phyloP scores from a whole-genome alignment of 805 yeast genomes.

The Ascoidea asiatica region DNA sequence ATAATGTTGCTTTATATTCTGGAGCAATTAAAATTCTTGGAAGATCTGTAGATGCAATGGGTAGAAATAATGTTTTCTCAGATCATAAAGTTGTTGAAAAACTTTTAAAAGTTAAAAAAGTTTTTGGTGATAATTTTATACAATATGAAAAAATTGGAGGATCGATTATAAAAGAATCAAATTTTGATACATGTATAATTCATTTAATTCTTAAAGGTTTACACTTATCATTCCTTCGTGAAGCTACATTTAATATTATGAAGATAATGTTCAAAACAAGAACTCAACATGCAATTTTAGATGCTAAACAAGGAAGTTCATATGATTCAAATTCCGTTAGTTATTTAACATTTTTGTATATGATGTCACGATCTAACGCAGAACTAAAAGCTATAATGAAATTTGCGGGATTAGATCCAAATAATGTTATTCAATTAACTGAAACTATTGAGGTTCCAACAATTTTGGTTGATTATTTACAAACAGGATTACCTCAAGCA shows the following conservation, averaged over 20 bases:
- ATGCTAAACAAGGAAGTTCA: background rate
- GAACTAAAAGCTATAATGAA: background rate
- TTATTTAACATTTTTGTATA: too few relatives aligned
- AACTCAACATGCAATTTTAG: background rate
- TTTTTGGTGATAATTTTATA: background rate
- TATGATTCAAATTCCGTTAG: background rate
- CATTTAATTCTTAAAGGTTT: background rate
- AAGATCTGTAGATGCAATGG: background rate
- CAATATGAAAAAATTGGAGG: background rate
- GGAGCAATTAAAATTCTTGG: constrained; percentile 10
- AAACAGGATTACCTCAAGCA: background rate
- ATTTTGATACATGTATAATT: background rate
- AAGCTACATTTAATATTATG: background rate
- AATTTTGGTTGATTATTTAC: background rate
- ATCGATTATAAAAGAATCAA: background rate
- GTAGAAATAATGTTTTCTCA: background rate
- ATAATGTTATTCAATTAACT: too few relatives aligned
- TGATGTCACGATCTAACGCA: background rate
- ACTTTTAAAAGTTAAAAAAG: background rate
- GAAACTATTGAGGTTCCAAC: background rate
- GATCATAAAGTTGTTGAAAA: background rate
- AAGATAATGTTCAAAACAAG: background rate
- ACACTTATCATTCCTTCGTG: background rate
- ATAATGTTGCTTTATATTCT: constrained; percentile 22
- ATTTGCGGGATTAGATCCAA: background rate